Percentiles rank a stretch among this genome's conserved stretches.
Conservation (phyloP, 2,329 filamentous ascomycete species). For the Paramyrothecium roridum region DNA sequence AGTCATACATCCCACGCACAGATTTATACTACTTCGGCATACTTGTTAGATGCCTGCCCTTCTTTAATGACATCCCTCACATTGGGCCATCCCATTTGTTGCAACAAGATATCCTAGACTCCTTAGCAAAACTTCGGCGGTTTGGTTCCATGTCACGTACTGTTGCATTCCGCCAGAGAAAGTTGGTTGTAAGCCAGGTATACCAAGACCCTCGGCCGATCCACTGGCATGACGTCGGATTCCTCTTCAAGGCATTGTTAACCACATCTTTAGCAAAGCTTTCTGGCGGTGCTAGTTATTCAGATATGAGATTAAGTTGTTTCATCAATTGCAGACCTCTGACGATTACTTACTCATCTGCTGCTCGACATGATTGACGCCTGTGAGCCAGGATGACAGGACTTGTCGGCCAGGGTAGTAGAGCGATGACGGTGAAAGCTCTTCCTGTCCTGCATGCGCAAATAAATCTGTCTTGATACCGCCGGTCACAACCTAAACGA, state of each 20-base stretch:
- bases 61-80: slow-evolving; percentile 8
- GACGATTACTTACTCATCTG: slow-evolving; percentile 8
- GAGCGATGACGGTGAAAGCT: slow-evolving; percentile 27
- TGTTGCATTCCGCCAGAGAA: slow-evolving; percentile 11
- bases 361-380: slow-evolving; percentile 3
- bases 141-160: neutral
- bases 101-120: slow-evolving; percentile 10
- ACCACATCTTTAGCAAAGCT: slow-evolving; percentile 14
- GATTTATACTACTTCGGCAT: neutral
- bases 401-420: slow-evolving; percentile 13
- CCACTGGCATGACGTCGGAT: slow-evolving; percentile 6
- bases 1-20: neutral
- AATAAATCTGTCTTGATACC: slow-evolving; percentile 27
- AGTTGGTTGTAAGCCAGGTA: slow-evolving; percentile 12
- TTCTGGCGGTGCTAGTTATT: slow-evolving; percentile 11
- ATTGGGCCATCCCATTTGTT: slow-evolving; percentile 8
- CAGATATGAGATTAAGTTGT: neutral
- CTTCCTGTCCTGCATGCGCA: slow-evolving; percentile 35
- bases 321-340: neutral
- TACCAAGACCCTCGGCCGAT: slow-evolving; percentile 9
- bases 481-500: slow-evolving; percentile 24
- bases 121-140: neutral
- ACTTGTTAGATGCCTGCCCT: neutral
- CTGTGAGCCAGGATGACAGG: slow-evolving; percentile 11
- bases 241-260: slow-evolving; percentile 11